Evolutionary conservation across 2,329 filamentous ascomycete species (phyloP), one percentile per base, ranked within the genome.

Genomic region (Fusarium metavorans): DNA sequence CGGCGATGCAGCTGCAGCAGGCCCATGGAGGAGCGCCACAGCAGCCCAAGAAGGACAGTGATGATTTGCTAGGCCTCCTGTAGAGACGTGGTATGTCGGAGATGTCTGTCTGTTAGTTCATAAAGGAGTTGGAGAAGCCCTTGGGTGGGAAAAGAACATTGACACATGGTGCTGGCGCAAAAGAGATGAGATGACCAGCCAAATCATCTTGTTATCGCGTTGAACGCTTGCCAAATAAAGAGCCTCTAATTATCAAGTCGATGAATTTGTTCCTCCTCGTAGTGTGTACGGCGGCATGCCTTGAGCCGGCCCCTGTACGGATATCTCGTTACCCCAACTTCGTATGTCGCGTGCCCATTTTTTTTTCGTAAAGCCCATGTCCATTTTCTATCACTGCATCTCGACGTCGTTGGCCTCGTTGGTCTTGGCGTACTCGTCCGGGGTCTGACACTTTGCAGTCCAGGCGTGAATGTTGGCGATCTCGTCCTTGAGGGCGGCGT

Each of bases 381-480:
- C n/a, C 37, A n/a, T 48, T 3, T 25, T 25, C 64, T 68, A 45
- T 45, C 50, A 71, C 45, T 67, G 58, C 58, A 68, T 70, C 58
- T 66, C 62, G 35, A 70, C 60, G 27, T 76, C 68, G 57, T 45
- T 64, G 34, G 75, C 64, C 32, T 63, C 68, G 30, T 59, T 71
- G 27, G 82, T 83, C 77, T 80, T 82, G 85, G 94, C 90, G 91
- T 93, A 97, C 86, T 98, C 94, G 79, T 95, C 94, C 0, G 94
- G 94, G 10, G 95, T 98, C 85, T 95, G 93, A 83, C 95, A 98
- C 85, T 95, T 97, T 32, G 95, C 94, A 66, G 94, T 97, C 95
- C 95, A 98, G 43, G 95, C 95, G 86, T 98, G 95, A 78, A 98
- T 97, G 74, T 90, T 90, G 18, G 94, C 94, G 82, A 98, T 97